These are phyloP conservation scores for Avena eriantha DNA, from an alignment of 176 grass and related monocot genomes.

Conservation along the genomic window DNA sequence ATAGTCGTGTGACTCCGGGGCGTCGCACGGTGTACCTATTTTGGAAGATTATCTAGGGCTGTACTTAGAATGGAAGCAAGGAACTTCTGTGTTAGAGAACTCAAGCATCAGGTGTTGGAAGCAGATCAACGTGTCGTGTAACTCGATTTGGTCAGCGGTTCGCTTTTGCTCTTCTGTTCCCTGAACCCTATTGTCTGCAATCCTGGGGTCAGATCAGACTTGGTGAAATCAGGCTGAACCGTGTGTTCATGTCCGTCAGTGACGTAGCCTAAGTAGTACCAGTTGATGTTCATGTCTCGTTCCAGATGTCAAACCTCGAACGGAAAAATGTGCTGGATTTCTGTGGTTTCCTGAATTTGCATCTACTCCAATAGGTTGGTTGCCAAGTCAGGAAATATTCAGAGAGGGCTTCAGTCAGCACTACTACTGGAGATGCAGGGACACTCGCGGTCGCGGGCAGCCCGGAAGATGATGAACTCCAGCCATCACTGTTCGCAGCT, in stretches of 20 bases:
- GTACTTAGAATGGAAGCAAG: neutral
- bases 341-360: neutral
- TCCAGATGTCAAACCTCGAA: neutral
- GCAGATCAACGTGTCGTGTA: neutral
- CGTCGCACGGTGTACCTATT: neutral
- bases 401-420: too few relatives aligned
- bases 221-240: neutral
- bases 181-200: neutral
- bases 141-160: neutral
- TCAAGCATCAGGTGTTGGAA: neutral
- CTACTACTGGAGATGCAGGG: too few relatives aligned
- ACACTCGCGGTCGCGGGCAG: too few relatives aligned
- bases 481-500: neutral
- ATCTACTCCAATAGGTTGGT: neutral
- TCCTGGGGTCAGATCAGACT: neutral
- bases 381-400: neutral
- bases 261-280: neutral
- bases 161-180: neutral
- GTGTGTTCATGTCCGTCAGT: neutral
- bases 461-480: too few relatives aligned
- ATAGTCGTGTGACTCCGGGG: neutral
- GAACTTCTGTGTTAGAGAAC: neutral
- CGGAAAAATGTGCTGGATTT: neutral
- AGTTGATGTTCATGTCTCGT: neutral
- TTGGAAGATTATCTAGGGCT: neutral